Evolutionary conservation across 2,329 filamentous ascomycete species (phyloP), one percentile per base, ranked within the genome.

Genomic region (Arthrocladium fulminans): DNA sequence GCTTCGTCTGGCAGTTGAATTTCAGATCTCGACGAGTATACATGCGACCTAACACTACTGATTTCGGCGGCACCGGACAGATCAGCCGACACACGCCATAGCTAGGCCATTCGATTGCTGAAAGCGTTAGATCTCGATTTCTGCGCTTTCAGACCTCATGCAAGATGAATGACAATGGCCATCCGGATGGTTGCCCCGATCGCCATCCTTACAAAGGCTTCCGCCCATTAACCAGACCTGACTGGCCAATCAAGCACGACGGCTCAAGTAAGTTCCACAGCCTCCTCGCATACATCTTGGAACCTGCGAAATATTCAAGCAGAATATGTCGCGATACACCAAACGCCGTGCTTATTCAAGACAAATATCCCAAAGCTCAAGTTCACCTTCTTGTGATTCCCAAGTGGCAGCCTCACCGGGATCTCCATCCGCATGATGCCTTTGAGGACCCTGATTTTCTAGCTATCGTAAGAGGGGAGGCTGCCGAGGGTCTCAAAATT

Each of bases 371-470:
- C 6, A 98, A 97, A 66, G 79, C 85, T 2, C 80, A 78, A 3
- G 74, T 96, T 2, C 92, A 98, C 69, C 74, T 87, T 1, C 84
- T 98, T 2, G 78, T 97, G n/a, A 79, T 97, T 3, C 87, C 89
- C 5, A 84, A 89, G 42, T 78, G 83, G 35, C 61, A 72, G 1
- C 60, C 64, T 2, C 78, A 81, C 61, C 79, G 74, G 57, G 68
- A 73, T 3, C 68, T 80, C 9, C 84, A 94, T 58, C 89, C 89
- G 0, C 83, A 90, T 60, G 77, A 84, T 17, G 86, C 86, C 3
- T 81, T 95, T 57, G 75, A 82, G 24, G 81, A 94, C 62, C 53
- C 70, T 1, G 71, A 65, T 1, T 94, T 97, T 64, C 77, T 92
- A 1, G 70, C 68, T 2, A 68, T 74, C 19, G 79, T 89, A 20